Evolutionary conservation across 2,329 filamentous ascomycete genomes (phyloP).

Genomic region (Metarhizium guizhouense): DNA sequence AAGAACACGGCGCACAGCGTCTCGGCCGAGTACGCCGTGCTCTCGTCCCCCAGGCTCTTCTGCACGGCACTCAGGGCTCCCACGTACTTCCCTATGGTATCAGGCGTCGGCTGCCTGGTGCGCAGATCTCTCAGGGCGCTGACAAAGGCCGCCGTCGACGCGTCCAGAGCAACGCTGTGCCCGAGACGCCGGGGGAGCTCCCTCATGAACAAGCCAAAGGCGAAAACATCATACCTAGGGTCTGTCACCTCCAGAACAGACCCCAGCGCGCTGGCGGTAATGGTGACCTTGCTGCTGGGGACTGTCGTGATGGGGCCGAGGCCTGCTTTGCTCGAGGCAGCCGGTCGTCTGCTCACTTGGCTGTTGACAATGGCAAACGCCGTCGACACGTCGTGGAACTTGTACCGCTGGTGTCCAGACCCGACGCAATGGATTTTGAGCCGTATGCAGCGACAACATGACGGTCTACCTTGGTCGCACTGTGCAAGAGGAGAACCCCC

Average conservation of each 20-base stretch:
- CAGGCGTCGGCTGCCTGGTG: slow-evolving; percentile 10
- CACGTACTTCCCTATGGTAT: slow-evolving; percentile 18
- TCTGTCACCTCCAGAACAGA: slow-evolving; percentile 28
- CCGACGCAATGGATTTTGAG: not conserved
- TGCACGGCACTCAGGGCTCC: slow-evolving; percentile 19
- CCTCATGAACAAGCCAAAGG: slow-evolving; percentile 36
- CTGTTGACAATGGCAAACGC: not conserved
- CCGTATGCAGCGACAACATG: slow-evolving; percentile 1
- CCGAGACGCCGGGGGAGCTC: slow-evolving; percentile 37
- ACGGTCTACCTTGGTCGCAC: not conserved
- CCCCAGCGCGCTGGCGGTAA: slow-evolving; percentile 11
- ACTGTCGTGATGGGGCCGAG: not conserved
- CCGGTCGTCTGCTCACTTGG: not conserved
- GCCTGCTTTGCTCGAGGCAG: not conserved
- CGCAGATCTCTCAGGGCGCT: slow-evolving; percentile 15
- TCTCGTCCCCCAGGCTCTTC: slow-evolving; percentile 16
- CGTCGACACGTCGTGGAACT: not conserved
- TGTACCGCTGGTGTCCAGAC: not conserved
- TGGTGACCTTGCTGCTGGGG: not conserved
- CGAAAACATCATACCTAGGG: slow-evolving; percentile 35
- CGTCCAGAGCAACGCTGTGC: slow-evolving; percentile 34
- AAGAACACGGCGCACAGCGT: slow-evolving; percentile 28
- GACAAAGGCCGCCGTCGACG: slow-evolving; percentile 21
- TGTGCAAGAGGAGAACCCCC: not conserved
- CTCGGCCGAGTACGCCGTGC: slow-evolving; percentile 17